Evolutionary conservation across 768 basidiomycete species (phyloP), one percentile per base, ranked within the genome.

Genomic region (Suillus subalutaceus): DNA sequence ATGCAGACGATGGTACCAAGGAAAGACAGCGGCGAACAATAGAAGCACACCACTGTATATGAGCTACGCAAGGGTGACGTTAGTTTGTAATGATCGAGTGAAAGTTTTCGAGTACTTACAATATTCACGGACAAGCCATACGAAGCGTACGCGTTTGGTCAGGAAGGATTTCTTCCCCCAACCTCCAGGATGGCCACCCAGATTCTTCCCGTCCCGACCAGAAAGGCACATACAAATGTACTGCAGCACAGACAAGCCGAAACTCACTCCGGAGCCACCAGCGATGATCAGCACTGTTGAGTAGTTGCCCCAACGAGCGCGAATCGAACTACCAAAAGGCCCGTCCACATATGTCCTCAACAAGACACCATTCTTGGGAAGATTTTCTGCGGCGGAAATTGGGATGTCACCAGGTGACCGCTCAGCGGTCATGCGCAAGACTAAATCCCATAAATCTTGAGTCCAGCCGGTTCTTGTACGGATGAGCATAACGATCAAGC

Each of bases 101-200:
- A 55, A 12, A 30, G 63, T 23, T 16, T 46, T 53, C 63, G 32
- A 3, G 16, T 2, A 80, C 89, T 76, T 65, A 91, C 91, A 84
- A 71, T 88, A 92, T 71, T 93, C 92, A 46, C 90, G 82, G 26
- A 92, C 79, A 53, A 92, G 83, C 92, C 92, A 93, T 3, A 93
- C 82, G 68, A 93, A 91, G 20, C 91, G 81, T 0, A 92, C 84
- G 6, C 92, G 82, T 40, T 71, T 77, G 7, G 84, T 86, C 52
- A 77, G 78, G 64, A 79, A 83, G 6, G 73, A 70, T 32, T 77
- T 78, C 40, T 78, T 69, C 0, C 82, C 81, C 76, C 79, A 82
- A 2, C 84, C 81, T 10, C 84, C 83, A 8, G 76, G 69, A 41
- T 75, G 77, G 8, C 85, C 84, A 16, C 86, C 87, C 15, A 88